phyloP scores from a whole-genome alignment of 106 monocot species.

The Allium cepa region DNA sequence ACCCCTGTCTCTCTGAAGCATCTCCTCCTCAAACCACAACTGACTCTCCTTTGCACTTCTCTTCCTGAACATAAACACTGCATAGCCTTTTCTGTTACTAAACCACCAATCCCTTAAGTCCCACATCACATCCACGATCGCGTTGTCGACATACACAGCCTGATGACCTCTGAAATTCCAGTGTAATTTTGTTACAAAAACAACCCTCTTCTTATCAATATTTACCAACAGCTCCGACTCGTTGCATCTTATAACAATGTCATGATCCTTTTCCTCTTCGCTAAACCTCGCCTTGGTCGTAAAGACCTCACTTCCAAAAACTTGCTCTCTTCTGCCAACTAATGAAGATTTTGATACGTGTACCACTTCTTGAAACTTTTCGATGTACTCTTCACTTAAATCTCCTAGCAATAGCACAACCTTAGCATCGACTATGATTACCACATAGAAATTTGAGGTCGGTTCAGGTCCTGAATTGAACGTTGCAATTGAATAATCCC shows the following conservation, averaged over 20 bases:
- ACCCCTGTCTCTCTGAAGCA: slow-evolving; percentile 19
- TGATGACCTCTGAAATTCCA: slow-evolving; percentile 79
- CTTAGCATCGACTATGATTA: slow-evolving; percentile 21
- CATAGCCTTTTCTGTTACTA: slow-evolving; percentile 12
- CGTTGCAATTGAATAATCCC: slow-evolving; percentile 52
- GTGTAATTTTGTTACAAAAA: slow-evolving; percentile 38
- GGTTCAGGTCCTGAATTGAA: slow-evolving; percentile 38
- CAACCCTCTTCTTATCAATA: slow-evolving; percentile 68
- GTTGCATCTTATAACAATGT: slow-evolving; percentile 37
- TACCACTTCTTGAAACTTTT: neutral
- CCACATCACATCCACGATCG: slow-evolving; percentile 80
- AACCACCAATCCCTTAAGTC: slow-evolving; percentile 64
- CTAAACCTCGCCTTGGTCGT: slow-evolving; percentile 34
- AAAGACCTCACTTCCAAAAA: slow-evolving; percentile 6
- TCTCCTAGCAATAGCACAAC: slow-evolving; percentile 40
- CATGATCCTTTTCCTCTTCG: slow-evolving; percentile 33
- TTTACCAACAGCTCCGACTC: slow-evolving; percentile 53
- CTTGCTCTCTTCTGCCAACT: slow-evolving; percentile 29
- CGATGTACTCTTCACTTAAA: slow-evolving; percentile 7
- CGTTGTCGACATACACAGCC: slow-evolving; percentile 58
- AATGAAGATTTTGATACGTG: slow-evolving; percentile 9
- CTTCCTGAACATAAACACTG: slow-evolving; percentile 51
- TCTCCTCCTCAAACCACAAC: slow-evolving; percentile 42
- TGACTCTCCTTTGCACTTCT: slow-evolving; percentile 49
- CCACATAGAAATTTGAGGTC: slow-evolving; percentile 41